Conservation (phyloP, 768 basidiomycete genomes). For the Podaxis carcinomalis region DNA sequence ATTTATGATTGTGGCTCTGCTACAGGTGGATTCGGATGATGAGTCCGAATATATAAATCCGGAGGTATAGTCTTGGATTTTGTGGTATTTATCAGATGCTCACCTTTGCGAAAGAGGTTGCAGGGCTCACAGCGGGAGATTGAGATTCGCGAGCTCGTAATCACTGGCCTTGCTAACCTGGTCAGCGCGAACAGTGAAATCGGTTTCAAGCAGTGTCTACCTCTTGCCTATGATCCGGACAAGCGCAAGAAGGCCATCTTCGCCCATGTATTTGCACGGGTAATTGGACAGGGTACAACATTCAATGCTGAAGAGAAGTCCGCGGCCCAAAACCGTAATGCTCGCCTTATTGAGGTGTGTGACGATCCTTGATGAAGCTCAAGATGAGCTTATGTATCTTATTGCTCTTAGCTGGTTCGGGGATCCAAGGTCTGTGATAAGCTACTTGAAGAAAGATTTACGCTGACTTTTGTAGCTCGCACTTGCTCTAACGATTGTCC, state of each 20-base stretch:
- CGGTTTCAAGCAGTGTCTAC: constrained; percentile 84
- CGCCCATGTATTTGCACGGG: constrained; percentile 78
- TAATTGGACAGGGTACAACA: constrained; percentile 74
- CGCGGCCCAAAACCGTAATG: constrained; percentile 41
- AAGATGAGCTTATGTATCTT: constrained; percentile 3
- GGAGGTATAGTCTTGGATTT: background rate
- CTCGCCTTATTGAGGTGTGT: constrained; percentile 57
- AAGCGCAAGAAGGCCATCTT: constrained; percentile 72
- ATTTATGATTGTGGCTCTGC: constrained; percentile 4
- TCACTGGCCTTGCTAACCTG: constrained; percentile 76
- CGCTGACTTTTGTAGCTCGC: constrained; percentile 45
- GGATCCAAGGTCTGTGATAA: constrained; percentile 59
- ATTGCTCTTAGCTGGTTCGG: constrained; percentile 53
- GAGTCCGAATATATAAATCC: constrained; percentile 24
- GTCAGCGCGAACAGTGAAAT: constrained; percentile 83
- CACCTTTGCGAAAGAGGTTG: constrained; percentile 28
- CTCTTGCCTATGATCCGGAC: constrained; percentile 73
- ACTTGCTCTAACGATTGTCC: constrained; percentile 81
- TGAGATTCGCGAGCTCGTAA: constrained; percentile 71
- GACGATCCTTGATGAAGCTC: background rate
- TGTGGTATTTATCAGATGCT: background rate
- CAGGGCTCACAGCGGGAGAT: constrained; percentile 46
- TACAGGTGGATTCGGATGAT: constrained; percentile 48
- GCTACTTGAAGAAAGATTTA: background rate
- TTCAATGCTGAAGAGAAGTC: constrained; percentile 61